phyloP scores from a whole-genome alignment of 805 yeast species.

The Wickerhamiella alocasiicola region DNA sequence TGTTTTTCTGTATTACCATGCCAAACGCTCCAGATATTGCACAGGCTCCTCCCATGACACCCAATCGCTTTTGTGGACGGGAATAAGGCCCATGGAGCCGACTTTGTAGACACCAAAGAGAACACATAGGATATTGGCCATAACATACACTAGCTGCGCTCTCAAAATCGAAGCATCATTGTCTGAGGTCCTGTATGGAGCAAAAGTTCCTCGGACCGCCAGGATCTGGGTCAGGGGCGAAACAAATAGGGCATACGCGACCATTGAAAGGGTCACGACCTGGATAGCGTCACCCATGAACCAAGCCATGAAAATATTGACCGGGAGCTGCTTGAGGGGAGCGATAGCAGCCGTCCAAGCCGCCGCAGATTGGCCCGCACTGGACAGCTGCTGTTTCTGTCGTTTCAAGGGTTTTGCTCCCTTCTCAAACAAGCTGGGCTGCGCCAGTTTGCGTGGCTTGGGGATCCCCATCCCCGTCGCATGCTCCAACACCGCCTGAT shows the following conservation, averaged over 20 bases:
- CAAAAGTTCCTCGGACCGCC: conserved; percentile 43
- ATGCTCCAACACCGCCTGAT: conserved; percentile 18
- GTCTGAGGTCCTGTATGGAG: conserved; percentile 23
- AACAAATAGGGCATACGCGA: conserved; percentile 60
- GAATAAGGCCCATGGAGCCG: conserved; percentile 79
- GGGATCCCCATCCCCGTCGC: conserved; percentile 15
- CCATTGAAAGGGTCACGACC: conserved; percentile 82
- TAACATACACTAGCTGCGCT: conserved; percentile 38
- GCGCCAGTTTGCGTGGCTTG: conserved; percentile 11
- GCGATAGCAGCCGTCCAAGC: conserved; percentile 79
- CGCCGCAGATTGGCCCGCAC: conserved; percentile 34
- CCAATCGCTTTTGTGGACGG: conserved; percentile 85
- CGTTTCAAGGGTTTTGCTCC: conserved; percentile 6
- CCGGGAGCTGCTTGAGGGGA: conserved; percentile 79
- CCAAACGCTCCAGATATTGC: background rate
- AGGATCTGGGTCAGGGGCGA: conserved; percentile 66
- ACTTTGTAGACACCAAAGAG: conserved; percentile 76
- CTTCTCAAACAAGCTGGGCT: conserved; percentile 9
- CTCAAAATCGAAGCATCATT: conserved; percentile 22
- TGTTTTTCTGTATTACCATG: too few species aligned
- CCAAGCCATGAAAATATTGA: conserved; percentile 81
- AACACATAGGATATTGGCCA: conserved; percentile 42
- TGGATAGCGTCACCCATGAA: conserved; percentile 88
- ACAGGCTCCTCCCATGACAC: conserved; percentile 54
- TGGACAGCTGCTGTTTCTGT: conserved; percentile 17